A percentile compares a stretch with the other conserved stretches of the same genome.
Conservation (phyloP, 495 filamentous ascomycete genomes). For the Hyaloscypha variabilis region DNA sequence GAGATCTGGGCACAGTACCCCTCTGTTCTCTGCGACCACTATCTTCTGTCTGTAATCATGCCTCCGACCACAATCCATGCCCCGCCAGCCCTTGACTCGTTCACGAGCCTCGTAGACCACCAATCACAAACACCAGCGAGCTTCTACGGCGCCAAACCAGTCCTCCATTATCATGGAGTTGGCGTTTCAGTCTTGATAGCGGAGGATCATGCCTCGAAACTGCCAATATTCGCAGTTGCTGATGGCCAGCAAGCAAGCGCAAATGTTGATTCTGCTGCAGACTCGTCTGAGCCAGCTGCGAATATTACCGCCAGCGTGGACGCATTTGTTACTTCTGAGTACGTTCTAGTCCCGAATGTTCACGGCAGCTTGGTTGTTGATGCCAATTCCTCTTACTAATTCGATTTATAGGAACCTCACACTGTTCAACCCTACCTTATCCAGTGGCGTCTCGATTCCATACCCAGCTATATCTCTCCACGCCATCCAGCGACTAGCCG, state of each 20-base stretch:
- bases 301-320: slow-evolving; percentile 53
- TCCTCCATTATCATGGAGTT: slow-evolving; percentile 75
- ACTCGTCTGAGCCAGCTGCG: slow-evolving; percentile 37
- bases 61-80: slow-evolving; percentile 43
- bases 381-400: background rate
- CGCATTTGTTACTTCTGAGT: slow-evolving; percentile 81
- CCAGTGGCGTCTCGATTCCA: slow-evolving; percentile 73
- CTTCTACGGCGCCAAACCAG: slow-evolving; percentile 77
- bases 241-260: slow-evolving; percentile 19
- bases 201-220: slow-evolving; percentile 43
- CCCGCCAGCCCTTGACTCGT: slow-evolving; percentile 55
- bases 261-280: slow-evolving; percentile 33
- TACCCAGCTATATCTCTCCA: slow-evolving; percentile 90
- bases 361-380: background rate
- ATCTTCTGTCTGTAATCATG: slow-evolving; percentile 25
- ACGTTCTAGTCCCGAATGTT: slow-evolving; percentile 36
- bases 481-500: slow-evolving; percentile 69
- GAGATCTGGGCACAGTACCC: background rate
- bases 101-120: slow-evolving; percentile 75
- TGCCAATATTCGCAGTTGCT: slow-evolving; percentile 50
- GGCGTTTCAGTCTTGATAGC: slow-evolving; percentile 61
- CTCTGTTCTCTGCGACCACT: background rate
- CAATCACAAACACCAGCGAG: slow-evolving; percentile 82
- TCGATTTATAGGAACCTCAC: slow-evolving; percentile 64
- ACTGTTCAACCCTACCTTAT: slow-evolving; percentile 63